These are phyloP conservation scores for Paecilomyces sp. DNA, from an alignment of 2,329 filamentous ascomycete species.

Conservation along the genomic window DNA sequence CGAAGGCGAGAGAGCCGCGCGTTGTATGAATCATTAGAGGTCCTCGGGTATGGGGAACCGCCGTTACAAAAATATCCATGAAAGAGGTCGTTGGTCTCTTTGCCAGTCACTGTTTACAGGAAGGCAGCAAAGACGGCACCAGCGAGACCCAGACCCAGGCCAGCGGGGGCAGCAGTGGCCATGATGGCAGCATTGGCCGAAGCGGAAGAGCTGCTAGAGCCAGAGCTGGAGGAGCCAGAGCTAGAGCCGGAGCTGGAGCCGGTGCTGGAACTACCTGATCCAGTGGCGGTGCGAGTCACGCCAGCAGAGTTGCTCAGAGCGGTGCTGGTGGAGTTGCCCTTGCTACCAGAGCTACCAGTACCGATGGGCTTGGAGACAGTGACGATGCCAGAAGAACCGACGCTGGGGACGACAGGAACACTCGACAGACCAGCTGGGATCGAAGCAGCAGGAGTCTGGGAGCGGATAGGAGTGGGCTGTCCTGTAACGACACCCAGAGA, in stretches of 20 bases:
- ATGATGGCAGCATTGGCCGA: constrained; percentile 26
- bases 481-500: constrained; percentile 44
- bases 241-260: constrained; percentile 8
- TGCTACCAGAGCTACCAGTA: constrained; percentile 8
- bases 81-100: neutral
- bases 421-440: constrained; percentile 35
- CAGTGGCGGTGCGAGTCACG: constrained; percentile 12
- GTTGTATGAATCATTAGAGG: neutral
- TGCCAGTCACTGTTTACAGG: constrained; percentile 21
- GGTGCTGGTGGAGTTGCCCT: constrained; percentile 14
- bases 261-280: constrained; percentile 14
- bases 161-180: constrained; percentile 29
- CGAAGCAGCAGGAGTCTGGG: constrained; percentile 28
- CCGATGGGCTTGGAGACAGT: constrained; percentile 10
- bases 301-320: constrained; percentile 11
- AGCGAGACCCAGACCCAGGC: constrained; percentile 31
- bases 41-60: neutral
- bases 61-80: neutral
- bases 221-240: constrained; percentile 5
- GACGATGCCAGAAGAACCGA: constrained; percentile 13
- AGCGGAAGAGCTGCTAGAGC: constrained; percentile 4
- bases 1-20: neutral
- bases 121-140: constrained; percentile 37
- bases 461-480: constrained; percentile 30
- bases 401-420: constrained; percentile 19